Percentiles rank a stretch among this genome's conserved stretches.
Evolutionary conservation across 805 yeast genomes (phyloP).

Genomic region (Blastobotrys chiropterorum): DNA sequence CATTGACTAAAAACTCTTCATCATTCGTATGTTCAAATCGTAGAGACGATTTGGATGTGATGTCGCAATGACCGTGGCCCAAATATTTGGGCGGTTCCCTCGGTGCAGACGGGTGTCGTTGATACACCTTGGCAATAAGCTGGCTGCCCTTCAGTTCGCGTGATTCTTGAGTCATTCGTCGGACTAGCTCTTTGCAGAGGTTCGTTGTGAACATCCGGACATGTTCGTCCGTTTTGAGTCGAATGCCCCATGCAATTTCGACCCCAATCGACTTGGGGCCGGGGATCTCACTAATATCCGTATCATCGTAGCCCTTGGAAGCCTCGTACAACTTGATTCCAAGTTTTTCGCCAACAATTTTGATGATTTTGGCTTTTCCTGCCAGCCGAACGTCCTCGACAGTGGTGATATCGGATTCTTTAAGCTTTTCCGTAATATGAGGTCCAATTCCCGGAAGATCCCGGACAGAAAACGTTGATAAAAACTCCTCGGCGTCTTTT

Average conservation of each 20-base stretch:
- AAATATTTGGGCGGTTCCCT: constrained; percentile 68
- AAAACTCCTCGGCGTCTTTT: constrained; percentile 28
- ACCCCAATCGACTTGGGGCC: constrained; percentile 71
- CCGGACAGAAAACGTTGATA: constrained; percentile 34
- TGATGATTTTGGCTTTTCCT: constrained; percentile 39
- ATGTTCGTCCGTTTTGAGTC: constrained; percentile 58
- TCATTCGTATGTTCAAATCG: constrained; percentile 55
- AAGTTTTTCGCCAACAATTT: constrained; percentile 51
- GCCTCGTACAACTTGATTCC: constrained; percentile 58
- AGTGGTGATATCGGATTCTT: constrained; percentile 23
- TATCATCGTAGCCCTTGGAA: constrained; percentile 61
- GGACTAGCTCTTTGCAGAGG: constrained; percentile 53
- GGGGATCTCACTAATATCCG: constrained; percentile 40
- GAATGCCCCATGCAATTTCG: constrained; percentile 86
- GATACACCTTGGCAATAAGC: constrained; percentile 61
- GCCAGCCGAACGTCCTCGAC: constrained; percentile 38
- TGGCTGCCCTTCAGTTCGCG: constrained; percentile 42
- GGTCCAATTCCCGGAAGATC: constrained; percentile 41
- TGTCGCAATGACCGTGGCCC: constrained; percentile 80
- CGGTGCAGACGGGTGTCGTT: constrained; percentile 61
- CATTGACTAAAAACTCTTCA: constrained; percentile 53
- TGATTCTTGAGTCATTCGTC: constrained; percentile 42
- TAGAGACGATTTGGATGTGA: constrained; percentile 51
- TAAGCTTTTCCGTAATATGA: constrained; percentile 41
- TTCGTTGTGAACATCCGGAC: constrained; percentile 56